Evolutionary conservation across 352 stramenopile species (phyloP), one percentile per base, ranked within the genome.

Genomic region (Phytophthora melonis): DNA sequence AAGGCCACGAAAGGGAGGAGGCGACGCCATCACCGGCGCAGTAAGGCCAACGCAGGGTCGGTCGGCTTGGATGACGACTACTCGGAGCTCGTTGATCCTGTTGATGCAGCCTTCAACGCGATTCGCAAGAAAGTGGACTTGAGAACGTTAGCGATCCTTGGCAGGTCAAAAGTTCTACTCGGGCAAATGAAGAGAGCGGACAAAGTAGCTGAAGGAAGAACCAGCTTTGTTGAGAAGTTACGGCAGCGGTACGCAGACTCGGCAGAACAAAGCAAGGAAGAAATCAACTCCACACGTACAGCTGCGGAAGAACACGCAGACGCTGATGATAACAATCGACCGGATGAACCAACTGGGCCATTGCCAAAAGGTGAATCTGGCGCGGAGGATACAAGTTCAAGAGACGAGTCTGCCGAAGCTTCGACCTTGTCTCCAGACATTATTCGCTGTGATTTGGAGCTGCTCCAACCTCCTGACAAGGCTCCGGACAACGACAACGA

Each of bases 401-500:
- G 10, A 30, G 14, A 11, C 19, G 21, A 25, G 9, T 30, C 47
- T 16, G 19, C 3, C 10, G 58, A 66, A 21, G 45, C 49, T 8
- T 7, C 14, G 7, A 66, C 16, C 25, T 11, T 71, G 7, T 70
- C 56, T 47, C 36, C 64, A 34, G 47, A 66, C 25, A 58, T 43
- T 41, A 75, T 75, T 59, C 67, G 36, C 6, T 90, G 78, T 36
- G 79, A 93, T 14, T 79, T 89, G 8, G 86, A 91, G 4, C 72
- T 94, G 11, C 75, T 94, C 3, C 67, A 79, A 8, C 85, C 82
- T 49, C 83, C 83, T 5, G 65, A 78, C 18, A 76, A 82, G 67
- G 64, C 74, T 21, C 85, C 83, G 39, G 79, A 88, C 36, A 91
- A 91, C 19, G 85, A 92, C 27, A 77, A 86, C n/a, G 83, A 91